phyloP scores from a whole-genome alignment of 202 grass and related monocot genomes.

The Eragrostis tef region DNA sequence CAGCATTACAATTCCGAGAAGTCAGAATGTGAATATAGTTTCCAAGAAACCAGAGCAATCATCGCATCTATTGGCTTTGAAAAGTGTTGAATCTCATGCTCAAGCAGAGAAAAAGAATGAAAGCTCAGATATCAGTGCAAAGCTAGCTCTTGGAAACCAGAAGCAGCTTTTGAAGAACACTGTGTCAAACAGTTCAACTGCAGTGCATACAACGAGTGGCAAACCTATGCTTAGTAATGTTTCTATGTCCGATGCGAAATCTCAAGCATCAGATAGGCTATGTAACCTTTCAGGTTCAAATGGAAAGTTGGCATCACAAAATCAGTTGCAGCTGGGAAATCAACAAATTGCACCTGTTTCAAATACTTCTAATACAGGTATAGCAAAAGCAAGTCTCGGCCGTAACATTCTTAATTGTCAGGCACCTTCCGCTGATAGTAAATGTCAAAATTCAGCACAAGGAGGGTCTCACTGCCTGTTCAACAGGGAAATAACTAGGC shows the following conservation, averaged over 20 bases:
- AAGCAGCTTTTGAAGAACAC: constrained; percentile 29
- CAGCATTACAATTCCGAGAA: constrained; percentile 22
- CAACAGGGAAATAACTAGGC: constrained; percentile 20
- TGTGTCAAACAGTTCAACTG: constrained; percentile 32
- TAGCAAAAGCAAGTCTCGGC: constrained; percentile 15
- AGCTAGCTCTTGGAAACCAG: constrained; percentile 29
- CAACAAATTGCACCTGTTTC: constrained; percentile 23
- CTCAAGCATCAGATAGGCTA: constrained; percentile 42
- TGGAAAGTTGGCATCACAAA: constrained; percentile 27
- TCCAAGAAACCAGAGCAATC: constrained; percentile 35
- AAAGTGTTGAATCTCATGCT: constrained; percentile 40
- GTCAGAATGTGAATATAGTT: constrained; percentile 28
- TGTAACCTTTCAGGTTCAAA: constrained; percentile 40
- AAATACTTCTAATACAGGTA: constrained; percentile 40
- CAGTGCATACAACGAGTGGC: constrained; percentile 14
- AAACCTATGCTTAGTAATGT: constrained; percentile 37
- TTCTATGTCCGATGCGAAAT: constrained; percentile 33
- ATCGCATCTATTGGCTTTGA: constrained; percentile 18
- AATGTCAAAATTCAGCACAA: constrained; percentile 48
- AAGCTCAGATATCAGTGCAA: constrained; percentile 45
- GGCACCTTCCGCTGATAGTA: constrained; percentile 23
- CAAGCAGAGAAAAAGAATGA: constrained; percentile 45
- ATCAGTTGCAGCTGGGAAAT: constrained; percentile 34
- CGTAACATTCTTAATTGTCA: constrained; percentile 31
- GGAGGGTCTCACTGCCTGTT: constrained; percentile 16